These are phyloP conservation scores for Colletotrichum liriopes DNA, from an alignment of 2,329 filamentous ascomycete genomes.

Conservation along the genomic window DNA sequence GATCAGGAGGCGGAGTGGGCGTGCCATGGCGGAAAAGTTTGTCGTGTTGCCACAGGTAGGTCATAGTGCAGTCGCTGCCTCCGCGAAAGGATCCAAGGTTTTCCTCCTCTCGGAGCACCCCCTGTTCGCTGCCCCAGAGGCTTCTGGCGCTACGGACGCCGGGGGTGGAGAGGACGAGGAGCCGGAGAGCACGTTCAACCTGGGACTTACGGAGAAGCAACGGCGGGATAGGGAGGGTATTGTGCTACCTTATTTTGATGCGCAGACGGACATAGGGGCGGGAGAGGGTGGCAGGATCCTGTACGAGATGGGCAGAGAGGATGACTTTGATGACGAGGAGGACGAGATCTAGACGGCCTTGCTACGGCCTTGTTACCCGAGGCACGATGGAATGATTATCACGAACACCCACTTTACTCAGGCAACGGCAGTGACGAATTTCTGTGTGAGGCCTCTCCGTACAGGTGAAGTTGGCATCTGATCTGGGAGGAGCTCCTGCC, in stretches of 20 bases:
- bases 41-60: constrained; percentile 58
- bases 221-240: constrained; percentile 88
- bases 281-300: constrained; percentile 94
- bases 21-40: constrained; percentile 80
- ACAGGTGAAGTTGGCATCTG: background rate
- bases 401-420: background rate
- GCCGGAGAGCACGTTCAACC: constrained; percentile 84
- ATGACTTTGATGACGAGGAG: constrained; percentile 97
- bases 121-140: constrained; percentile 70
- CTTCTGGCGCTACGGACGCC: constrained; percentile 50
- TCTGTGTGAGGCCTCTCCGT: background rate
- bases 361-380: background rate
- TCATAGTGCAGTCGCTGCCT: constrained; percentile 4
- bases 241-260: constrained; percentile 96
- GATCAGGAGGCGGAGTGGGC: constrained; percentile 85
- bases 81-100: constrained; percentile 54
- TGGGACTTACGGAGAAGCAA: constrained; percentile 93
- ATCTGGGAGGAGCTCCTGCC: background rate
- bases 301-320: constrained; percentile 96
- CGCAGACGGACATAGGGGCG: constrained; percentile 83
- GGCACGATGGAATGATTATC: background rate
- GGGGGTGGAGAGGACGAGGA: constrained; percentile 62
- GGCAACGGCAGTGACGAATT: background rate
- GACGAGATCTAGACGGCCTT: constrained; percentile 79
- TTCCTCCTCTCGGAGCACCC: constrained; percentile 84